A percentile compares a stretch with the other conserved stretches of the same genome.
Conservation (phyloP, 2,329 filamentous ascomycete species). For the Calonectria pteridis region DNA sequence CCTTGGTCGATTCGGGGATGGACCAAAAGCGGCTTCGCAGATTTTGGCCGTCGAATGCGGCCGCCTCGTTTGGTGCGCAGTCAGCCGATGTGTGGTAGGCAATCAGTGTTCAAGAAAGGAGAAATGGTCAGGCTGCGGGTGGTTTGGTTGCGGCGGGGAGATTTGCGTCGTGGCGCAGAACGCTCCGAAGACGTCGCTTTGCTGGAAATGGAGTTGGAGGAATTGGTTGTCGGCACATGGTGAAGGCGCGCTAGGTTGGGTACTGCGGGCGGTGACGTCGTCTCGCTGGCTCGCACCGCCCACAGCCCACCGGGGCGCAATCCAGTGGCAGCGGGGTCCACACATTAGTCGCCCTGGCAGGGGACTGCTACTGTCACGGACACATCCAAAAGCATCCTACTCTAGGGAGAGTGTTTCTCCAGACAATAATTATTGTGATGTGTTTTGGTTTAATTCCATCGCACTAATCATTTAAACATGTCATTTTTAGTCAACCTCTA, state of each 20-base stretch:
- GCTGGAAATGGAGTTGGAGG: constrained; percentile 30
- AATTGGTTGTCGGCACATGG: constrained; percentile 35
- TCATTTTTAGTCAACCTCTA: not conserved
- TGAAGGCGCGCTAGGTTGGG: constrained; percentile 21
- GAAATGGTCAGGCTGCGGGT: not conserved
- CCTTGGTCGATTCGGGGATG: constrained; percentile 20
- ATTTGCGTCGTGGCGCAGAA: constrained; percentile 9
- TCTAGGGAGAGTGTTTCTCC: too few species aligned
- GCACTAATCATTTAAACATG: too few species aligned
- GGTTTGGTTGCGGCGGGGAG: not conserved
- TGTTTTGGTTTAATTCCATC: not conserved
- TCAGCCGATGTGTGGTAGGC: not conserved
- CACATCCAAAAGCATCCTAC: not conserved
- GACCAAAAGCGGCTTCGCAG: constrained; percentile 10
- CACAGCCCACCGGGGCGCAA: constrained; percentile 15
- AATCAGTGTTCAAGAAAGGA: constrained; percentile 4
- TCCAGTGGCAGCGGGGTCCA: constrained; percentile 15
- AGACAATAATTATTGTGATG: not conserved
- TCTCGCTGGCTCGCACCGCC: constrained; percentile 37
- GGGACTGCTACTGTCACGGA: not conserved
- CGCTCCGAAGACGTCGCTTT: constrained; percentile 7
- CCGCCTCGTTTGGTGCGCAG: constrained; percentile 15
- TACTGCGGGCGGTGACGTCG: constrained; percentile 45
- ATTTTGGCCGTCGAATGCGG: constrained; percentile 1
- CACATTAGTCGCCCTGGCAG: constrained; percentile 3